These are phyloP conservation scores for Thermoascus crustaceus DNA, from an alignment of 2,329 filamentous ascomycete species.

Conservation along the genomic window DNA sequence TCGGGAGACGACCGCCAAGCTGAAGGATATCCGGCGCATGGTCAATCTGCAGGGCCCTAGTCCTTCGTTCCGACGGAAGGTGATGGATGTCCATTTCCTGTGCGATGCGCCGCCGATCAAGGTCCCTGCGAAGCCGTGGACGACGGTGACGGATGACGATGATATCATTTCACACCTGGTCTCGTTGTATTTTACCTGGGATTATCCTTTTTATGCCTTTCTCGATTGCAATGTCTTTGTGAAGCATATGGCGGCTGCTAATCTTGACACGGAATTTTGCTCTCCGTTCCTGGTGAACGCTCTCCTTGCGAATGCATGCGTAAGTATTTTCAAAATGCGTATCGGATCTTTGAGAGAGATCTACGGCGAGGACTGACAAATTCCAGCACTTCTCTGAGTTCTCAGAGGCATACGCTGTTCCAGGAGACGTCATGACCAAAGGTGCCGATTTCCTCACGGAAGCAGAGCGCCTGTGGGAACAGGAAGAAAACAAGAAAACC, in stretches of 20 bases:
- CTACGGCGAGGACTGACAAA: neutral
- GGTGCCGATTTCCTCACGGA: constrained; percentile 29
- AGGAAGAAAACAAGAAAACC: constrained; percentile 15
- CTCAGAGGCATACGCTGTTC: constrained; percentile 29
- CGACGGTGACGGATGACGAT: constrained; percentile 65
- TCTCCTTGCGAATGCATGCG: constrained; percentile 57
- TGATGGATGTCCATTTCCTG: constrained; percentile 35
- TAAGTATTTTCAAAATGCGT: constrained; percentile 13
- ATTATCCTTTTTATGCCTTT: constrained; percentile 76
- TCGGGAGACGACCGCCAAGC: constrained; percentile 14
- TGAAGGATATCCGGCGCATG: constrained; percentile 21
- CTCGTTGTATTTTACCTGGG: constrained; percentile 90
- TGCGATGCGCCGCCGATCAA: constrained; percentile 27
- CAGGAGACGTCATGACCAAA: constrained; percentile 30
- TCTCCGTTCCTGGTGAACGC: constrained; percentile 84
- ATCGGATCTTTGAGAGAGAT: too few species aligned
- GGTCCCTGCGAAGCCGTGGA: constrained; percentile 56
- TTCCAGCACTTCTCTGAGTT: constrained; percentile 31
- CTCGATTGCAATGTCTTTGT: constrained; percentile 71
- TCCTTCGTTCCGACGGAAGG: constrained; percentile 27
- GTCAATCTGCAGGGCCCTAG: constrained; percentile 23
- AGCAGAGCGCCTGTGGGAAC: constrained; percentile 23
- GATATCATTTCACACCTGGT: constrained; percentile 72
- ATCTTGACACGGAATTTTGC: constrained; percentile 60
- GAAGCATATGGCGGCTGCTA: constrained; percentile 38